Evolutionary conservation across 306 rosid genomes (phyloP).

Genomic region (Prunus dulcis): DNA sequence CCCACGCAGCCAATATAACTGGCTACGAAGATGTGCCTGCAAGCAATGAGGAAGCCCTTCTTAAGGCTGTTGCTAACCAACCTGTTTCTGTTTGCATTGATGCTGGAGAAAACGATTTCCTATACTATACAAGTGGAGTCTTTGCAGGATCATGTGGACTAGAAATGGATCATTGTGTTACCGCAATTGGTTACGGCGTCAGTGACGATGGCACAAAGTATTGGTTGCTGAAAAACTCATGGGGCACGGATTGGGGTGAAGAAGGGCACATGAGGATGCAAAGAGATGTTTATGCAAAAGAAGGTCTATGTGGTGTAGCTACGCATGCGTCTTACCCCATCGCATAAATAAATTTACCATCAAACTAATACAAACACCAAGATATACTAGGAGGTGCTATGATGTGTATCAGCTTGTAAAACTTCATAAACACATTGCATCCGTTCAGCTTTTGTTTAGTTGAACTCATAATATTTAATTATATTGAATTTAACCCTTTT

Average conservation of each 20-base stretch:
- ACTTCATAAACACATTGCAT: too few relatives aligned
- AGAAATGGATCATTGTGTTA: slow-evolving; percentile 40
- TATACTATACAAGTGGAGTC: slow-evolving; percentile 34
- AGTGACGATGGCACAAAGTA: slow-evolving; percentile 35
- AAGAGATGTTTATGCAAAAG: slow-evolving; percentile 27
- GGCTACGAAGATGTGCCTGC: slow-evolving; percentile 37
- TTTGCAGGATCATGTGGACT: slow-evolving; percentile 43
- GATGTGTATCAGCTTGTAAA: too few relatives aligned
- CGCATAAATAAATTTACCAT: slow-evolving; percentile 4
- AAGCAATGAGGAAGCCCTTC: slow-evolving; percentile 29
- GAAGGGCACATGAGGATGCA: slow-evolving; percentile 42
- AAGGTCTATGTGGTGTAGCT: slow-evolving; percentile 51
- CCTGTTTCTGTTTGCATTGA: slow-evolving; percentile 47
- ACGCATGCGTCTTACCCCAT: slow-evolving; percentile 47
- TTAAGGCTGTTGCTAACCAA: slow-evolving; percentile 35
- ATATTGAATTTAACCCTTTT: too few relatives aligned
- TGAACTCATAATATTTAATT: too few relatives aligned
- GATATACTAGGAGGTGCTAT: too few relatives aligned
- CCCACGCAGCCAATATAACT: slow-evolving; percentile 17
- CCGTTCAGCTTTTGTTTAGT: too few relatives aligned
- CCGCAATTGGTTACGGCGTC: slow-evolving; percentile 40
- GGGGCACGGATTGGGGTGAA: slow-evolving; percentile 50
- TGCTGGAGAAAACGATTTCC: slow-evolving; percentile 35
- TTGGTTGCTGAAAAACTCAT: slow-evolving; percentile 54
- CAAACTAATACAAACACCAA: too few relatives aligned